Evolutionary conservation across 2,329 filamentous ascomycete species (phyloP).

Genomic region (Ophiostoma tasmaniense): DNA sequence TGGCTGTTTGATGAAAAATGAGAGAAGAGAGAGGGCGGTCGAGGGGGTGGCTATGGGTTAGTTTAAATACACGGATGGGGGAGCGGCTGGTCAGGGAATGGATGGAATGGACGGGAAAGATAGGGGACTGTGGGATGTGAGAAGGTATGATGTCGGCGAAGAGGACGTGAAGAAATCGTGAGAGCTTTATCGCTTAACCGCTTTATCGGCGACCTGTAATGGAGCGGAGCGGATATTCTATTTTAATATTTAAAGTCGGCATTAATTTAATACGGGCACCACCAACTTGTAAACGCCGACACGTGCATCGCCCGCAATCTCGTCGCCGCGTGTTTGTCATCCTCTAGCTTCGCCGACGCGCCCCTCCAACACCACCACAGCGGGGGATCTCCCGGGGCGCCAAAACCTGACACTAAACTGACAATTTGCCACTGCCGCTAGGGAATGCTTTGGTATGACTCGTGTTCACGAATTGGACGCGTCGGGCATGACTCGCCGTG

Average conservation of each 20-base stretch:
- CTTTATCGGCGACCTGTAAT: neutral
- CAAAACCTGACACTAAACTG: neutral
- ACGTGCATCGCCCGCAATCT: neutral
- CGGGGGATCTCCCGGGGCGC: neutral
- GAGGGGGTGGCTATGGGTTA: neutral
- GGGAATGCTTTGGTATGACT: neutral
- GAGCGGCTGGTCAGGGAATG: neutral
- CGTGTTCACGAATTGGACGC: neutral
- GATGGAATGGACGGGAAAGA: neutral
- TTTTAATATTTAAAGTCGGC: neutral
- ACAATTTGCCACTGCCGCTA: neutral
- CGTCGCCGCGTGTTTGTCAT: neutral
- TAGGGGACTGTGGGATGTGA: neutral
- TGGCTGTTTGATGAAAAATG: neutral
- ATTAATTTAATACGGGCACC: neutral
- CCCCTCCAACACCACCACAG: neutral
- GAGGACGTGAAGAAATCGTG: neutral
- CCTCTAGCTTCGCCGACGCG: neutral
- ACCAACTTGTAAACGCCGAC: neutral
- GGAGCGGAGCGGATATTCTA: neutral
- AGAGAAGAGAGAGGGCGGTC: neutral
- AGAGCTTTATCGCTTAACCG: neutral
- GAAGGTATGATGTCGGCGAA: neutral
- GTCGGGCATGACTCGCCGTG: neutral
- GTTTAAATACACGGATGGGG: neutral